phyloP scores from a whole-genome alignment of 352 stramenopile species.

The Pythium oligandrum region DNA sequence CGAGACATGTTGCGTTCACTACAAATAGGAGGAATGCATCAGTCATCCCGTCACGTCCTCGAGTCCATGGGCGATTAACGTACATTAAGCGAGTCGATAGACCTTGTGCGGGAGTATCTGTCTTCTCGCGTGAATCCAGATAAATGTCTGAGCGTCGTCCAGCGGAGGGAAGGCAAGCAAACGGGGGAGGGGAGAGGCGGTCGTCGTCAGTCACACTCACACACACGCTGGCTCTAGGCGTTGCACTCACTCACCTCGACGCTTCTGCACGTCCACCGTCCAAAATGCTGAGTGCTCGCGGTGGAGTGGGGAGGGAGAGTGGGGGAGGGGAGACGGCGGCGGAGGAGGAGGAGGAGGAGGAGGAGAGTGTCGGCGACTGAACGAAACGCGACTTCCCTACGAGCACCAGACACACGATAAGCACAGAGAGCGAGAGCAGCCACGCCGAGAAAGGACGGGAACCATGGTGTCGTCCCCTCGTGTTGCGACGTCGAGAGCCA shows the following conservation, averaged over 20 bases:
- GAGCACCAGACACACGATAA: neutral
- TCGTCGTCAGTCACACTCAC: neutral
- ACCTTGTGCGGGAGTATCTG: slow-evolving; percentile 8
- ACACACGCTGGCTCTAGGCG: too few relatives aligned
- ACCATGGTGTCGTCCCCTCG: too few relatives aligned
- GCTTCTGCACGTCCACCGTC: slow-evolving; percentile 14
- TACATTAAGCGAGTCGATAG: neutral
- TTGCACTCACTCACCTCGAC: neutral
- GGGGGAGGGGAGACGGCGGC: slow-evolving; percentile 10
- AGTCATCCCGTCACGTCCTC: too few relatives aligned
- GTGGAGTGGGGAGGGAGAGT: too few relatives aligned
- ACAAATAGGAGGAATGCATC: too few relatives aligned
- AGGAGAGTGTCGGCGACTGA: slow-evolving; percentile 13
- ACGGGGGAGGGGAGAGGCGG: neutral
- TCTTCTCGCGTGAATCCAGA: slow-evolving; percentile 14
- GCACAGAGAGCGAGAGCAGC: too few relatives aligned
- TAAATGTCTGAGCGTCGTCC: slow-evolving; percentile 1
- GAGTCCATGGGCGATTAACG: slow-evolving; percentile 1
- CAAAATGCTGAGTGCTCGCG: slow-evolving; percentile 20
- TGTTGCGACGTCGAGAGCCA: too few relatives aligned
- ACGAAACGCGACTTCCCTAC: slow-evolving; percentile 13
- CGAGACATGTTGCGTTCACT: slow-evolving; percentile 46
- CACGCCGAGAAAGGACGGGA: too few relatives aligned
- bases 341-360: slow-evolving; percentile 8
- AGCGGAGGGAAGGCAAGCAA: slow-evolving; percentile 2